Evolutionary conservation across 2,329 filamentous ascomycete genomes (phyloP).

Genomic region (Cadophora gregata): DNA sequence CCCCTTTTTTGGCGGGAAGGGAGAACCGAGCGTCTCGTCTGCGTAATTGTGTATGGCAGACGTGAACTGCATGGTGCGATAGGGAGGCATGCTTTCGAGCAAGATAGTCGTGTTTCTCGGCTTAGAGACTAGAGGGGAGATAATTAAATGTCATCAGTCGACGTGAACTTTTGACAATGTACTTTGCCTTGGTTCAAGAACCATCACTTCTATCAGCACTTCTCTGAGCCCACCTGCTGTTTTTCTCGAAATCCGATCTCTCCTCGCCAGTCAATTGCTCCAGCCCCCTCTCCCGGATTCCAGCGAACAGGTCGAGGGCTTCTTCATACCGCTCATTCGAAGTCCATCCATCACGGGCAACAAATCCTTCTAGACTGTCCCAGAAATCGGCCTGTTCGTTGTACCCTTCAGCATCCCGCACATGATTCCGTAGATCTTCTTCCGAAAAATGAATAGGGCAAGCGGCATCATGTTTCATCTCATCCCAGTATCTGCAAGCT

Average conservation of each 20-base stretch:
- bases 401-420: constrained; percentile 40
- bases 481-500: constrained; percentile 41
- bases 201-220: constrained; percentile 10
- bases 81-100: too few relatives aligned
- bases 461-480: constrained; percentile 39
- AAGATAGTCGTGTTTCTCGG: too few relatives aligned
- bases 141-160: too few relatives aligned
- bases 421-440: constrained; percentile 33
- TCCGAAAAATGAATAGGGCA: constrained; percentile 42
- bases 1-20: too few relatives aligned
- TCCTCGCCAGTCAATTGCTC: constrained; percentile 43
- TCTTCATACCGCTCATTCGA: constrained; percentile 45
- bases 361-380: constrained; percentile 44
- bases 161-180: too few relatives aligned
- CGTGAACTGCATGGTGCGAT: too few relatives aligned
- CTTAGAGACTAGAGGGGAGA: too few relatives aligned
- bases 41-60: too few relatives aligned
- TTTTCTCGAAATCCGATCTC: constrained; percentile 42
- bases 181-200: not conserved
- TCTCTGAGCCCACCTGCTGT: constrained; percentile 40
- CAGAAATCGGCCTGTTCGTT: constrained; percentile 46
- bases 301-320: constrained; percentile 45
- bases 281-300: constrained; percentile 45
- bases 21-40: too few relatives aligned
- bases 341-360: constrained; percentile 48